Base-by-base conservation (phyloP, 371 early-diverging fungal species). In the Conidiobolus incongruus region DNA sequence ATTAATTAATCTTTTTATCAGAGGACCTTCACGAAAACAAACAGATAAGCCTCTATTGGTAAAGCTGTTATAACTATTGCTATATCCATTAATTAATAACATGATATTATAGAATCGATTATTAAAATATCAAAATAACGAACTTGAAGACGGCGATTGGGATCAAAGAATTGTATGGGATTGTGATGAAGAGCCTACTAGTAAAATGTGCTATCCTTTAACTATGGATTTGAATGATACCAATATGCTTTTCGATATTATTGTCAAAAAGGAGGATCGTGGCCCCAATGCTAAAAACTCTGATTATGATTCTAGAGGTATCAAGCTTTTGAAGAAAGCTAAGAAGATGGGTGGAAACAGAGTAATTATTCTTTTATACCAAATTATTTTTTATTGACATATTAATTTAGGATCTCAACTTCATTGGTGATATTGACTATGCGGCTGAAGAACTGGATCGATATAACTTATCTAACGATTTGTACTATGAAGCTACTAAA, bases 381-480 rank as follows among this genome's bases (percentile, higher is more conserved):
- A 22, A 51, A 48, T 2, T 51, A 52, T 21, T 47, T 55, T 19
- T 47, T 51, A 26, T 43, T 55, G 33, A 52, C 55, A 35, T 45
- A 47, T 11, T 40, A 49, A 21, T 41, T 41, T 12, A 40, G 33
- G 46, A 53, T 61, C 11, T 62, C 62, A 0, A 68, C 66, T 28
- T 59, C 53, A 0, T 69, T 65, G 43, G 60, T 63, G 2, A 60
- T 63, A 37, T 60, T 60, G 44, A n/a, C 8, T 22, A 17, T 2
- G 20, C 17, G 6, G 34, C 50, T 68, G 71, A 38, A 15, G 65
- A 62, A 22, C 52, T 75, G 30, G 90, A 88, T 51, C 72, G 77
- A 26, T 94, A 88, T 61, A 97, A 98, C 57, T 55, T 97, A 21
- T 92, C 96, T 0, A 86, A 93, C 57, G 99, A 99, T 64, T 75